Base-by-base conservation (phyloP, 73 alveolate genomes). In the Breviolum minutum region DNA sequence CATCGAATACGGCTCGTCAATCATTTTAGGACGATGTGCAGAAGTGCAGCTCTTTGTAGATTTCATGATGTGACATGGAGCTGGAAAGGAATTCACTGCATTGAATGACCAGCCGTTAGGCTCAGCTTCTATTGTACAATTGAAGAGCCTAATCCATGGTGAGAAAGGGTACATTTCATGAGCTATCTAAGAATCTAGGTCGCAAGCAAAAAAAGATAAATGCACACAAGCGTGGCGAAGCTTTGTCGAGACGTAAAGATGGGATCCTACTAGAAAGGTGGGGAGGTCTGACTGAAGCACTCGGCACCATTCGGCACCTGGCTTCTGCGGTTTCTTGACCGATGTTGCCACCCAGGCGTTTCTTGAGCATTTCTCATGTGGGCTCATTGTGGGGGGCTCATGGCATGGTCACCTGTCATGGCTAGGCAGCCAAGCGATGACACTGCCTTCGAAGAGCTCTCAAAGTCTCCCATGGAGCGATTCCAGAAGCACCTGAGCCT, bases 1-100 rank as follows among this genome's bases (percentile, higher is more conserved):
- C 98, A 92, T 40, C 98, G 98, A 16, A 92, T 92, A 30, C 89
- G 98, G 90, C 98, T 92, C 60, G 98, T 92, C 27, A 92, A 92
- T 27, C 68, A 92, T 63, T 76, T 92, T 63, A 74, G 98, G 98
- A 68, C 32, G 92, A 61, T n/a, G 62, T 62, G 82, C 19, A 69
- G 26, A 20, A 69, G 19, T 20, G 77, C 77, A 69, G 26, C 19
- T 20, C 84, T 24, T 10, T n/a, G 32, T 5, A 27, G 16, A n/a
- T 74, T 3, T 40, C 54, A 40, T 14, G 17, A 17, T 68, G 77
- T 17, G 77, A 22, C 77, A 68, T 68, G n/a, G 24, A 68, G 77
- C 24, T 68, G n/a, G 17, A 22, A 17, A 22, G 24, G 77, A 68
- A 2, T 68, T 20, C 9, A 29, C 64, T 29, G 26, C 87, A 79